A percentile compares a stretch with the other conserved stretches of the same genome.
Evolutionary conservation across 2,329 filamentous ascomycete species (phyloP).

Genomic region (Fusarium concolor): DNA sequence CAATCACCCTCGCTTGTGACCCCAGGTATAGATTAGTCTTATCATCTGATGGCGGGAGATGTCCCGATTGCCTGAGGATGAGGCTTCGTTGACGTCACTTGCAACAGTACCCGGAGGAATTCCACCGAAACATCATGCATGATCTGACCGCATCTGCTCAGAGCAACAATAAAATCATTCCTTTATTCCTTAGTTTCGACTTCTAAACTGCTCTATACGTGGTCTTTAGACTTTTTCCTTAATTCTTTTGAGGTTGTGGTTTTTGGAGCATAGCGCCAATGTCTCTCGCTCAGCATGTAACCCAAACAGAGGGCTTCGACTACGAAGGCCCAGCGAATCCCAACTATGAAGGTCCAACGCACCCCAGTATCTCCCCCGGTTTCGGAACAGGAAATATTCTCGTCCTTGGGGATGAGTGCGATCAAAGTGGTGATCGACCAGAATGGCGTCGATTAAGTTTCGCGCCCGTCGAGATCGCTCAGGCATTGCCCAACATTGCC

Average conservation of each 20-base stretch:
- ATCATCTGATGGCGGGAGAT: conserved; percentile 11
- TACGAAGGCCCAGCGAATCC: conserved; percentile 48
- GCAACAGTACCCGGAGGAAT: conserved; percentile 12
- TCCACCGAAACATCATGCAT: conserved; percentile 13
- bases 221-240: too few relatives aligned
- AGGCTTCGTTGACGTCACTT: conserved; percentile 32
- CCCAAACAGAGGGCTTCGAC: conserved; percentile 56
- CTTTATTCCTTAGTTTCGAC: too few relatives aligned
- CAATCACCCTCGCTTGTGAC: conserved; percentile 21
- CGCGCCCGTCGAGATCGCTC: conserved; percentile 42
- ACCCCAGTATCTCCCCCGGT: not conserved
- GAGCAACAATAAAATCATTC: not conserved
- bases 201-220: too few relatives aligned
- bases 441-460: conserved; percentile 48
- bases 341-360: conserved; percentile 26
- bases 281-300: conserved; percentile 59
- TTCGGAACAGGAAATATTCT: not conserved
- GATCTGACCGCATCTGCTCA: conserved; percentile 5
- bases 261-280: conserved; percentile 39
- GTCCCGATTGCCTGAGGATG: not conserved
- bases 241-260: too few relatives aligned
- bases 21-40: not conserved
- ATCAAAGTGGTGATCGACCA: conserved; percentile 15
- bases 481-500: conserved; percentile 45
- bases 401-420: conserved; percentile 1